These are phyloP conservation scores for Cerioporus squamosus DNA, from an alignment of 1,284 basidiomycete genomes.

Conservation along the genomic window DNA sequence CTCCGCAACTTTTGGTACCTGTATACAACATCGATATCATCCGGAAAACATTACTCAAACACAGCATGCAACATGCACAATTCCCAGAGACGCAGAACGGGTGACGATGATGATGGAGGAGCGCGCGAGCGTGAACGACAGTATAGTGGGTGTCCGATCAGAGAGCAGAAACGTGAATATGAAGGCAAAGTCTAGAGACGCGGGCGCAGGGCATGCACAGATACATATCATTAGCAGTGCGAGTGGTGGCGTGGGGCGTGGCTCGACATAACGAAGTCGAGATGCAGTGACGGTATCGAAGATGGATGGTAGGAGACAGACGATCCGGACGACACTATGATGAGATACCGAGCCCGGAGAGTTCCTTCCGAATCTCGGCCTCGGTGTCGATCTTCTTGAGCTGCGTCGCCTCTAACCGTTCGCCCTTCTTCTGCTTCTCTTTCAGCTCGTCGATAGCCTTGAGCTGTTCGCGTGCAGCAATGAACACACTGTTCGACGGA, in stretches of 20 bases:
- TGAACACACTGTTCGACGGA: background rate
- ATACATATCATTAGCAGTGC: too few relatives aligned
- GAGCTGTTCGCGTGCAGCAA: slow-evolving; percentile 53
- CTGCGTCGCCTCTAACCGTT: slow-evolving; percentile 91
- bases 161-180: too few relatives aligned
- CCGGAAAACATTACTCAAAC: slow-evolving; percentile 9
- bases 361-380: slow-evolving; percentile 81
- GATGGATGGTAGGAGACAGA: too few relatives aligned
- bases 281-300: background rate
- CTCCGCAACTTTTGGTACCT: background rate
- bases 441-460: slow-evolving; percentile 97
- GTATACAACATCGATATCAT: slow-evolving; percentile 2
- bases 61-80: slow-evolving; percentile 5
- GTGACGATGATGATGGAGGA: background rate
- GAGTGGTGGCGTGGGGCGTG: background rate
- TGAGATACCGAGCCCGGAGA: slow-evolving; percentile 49
- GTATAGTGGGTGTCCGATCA: background rate
- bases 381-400: slow-evolving; percentile 95
- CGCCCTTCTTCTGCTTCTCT: slow-evolving; percentile 85
- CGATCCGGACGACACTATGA: slow-evolving; percentile 17
- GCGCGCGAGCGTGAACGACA: background rate
- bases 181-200: background rate
- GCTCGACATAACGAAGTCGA: background rate
- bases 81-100: background rate
- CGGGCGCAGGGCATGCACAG: background rate